Conservation (phyloP, 208 protist genomes). For the Trypanosoma caninum region DNA sequence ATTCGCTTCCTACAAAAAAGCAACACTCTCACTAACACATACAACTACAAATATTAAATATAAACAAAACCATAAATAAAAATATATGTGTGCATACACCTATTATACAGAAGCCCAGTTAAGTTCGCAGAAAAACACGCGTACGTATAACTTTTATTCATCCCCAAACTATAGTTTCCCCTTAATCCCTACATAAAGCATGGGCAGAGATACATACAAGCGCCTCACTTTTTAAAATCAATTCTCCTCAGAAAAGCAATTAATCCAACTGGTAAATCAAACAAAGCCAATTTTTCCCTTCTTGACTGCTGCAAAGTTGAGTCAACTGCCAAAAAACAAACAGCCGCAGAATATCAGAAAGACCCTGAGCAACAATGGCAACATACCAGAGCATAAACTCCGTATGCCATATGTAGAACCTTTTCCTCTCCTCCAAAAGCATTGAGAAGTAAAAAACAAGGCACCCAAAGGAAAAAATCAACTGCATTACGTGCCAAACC, state of each 20-base stretch:
- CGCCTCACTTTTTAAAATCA: not conserved
- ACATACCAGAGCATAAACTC: constrained; percentile 59
- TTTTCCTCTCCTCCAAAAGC: constrained; percentile 46
- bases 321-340: constrained; percentile 7
- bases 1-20: too few relatives aligned
- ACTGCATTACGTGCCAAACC: constrained; percentile 23
- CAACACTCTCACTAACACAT: too few relatives aligned
- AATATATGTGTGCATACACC: too few relatives aligned
- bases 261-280: not conserved
- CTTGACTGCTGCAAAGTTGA: not conserved
- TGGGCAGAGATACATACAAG: not conserved
- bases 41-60: too few relatives aligned
- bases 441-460: constrained; percentile 43
- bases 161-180: too few relatives aligned
- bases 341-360: constrained; percentile 8
- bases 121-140: too few relatives aligned
- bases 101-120: too few relatives aligned
- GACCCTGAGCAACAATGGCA: constrained; percentile 24
- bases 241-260: not conserved
- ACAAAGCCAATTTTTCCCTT: constrained; percentile 1
- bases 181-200: not conserved
- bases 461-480: constrained; percentile 36
- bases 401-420: constrained; percentile 40
- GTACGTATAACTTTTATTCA: too few relatives aligned
- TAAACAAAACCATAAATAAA: too few relatives aligned